A percentile compares a stretch with the other conserved stretches of the same genome.
Evolutionary conservation across 345 rosid genomes (phyloP).

Genomic region (Syzygium jambos): DNA sequence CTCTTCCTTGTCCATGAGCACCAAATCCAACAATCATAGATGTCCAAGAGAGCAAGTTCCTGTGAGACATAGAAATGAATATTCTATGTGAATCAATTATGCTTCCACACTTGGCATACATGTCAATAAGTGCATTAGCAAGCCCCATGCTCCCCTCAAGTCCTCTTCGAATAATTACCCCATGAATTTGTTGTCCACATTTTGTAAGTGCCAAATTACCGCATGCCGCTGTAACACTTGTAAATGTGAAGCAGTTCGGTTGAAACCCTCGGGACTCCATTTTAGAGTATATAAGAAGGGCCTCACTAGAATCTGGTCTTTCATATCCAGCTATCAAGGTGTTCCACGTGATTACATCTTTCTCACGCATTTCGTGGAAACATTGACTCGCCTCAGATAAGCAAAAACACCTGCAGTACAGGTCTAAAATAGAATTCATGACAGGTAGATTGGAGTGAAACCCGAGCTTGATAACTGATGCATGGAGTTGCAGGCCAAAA

Average conservation of each 20-base stretch:
- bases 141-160: slow-evolving; percentile 41
- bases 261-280: slow-evolving; percentile 57
- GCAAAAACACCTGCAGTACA: slow-evolving; percentile 77
- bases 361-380: slow-evolving; percentile 66
- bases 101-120: slow-evolving; percentile 91
- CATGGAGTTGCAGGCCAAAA: slow-evolving; percentile 65
- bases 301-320: slow-evolving; percentile 38
- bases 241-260: slow-evolving; percentile 75
- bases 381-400: slow-evolving; percentile 46
- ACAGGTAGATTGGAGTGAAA: slow-evolving; percentile 64
- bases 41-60: slow-evolving; percentile 79
- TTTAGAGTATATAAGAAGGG: slow-evolving; percentile 46
- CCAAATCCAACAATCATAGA: slow-evolving; percentile 96
- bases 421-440: slow-evolving; percentile 77
- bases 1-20: slow-evolving; percentile 64
- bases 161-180: slow-evolving; percentile 49
- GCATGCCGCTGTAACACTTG: slow-evolving; percentile 66
- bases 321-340: slow-evolving; percentile 72
- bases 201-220: slow-evolving; percentile 56
- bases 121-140: slow-evolving; percentile 71
- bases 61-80: slow-evolving; percentile 37
- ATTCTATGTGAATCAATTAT: slow-evolving; percentile 43
- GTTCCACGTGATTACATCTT: slow-evolving; percentile 80
- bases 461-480: slow-evolving; percentile 46
- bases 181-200: slow-evolving; percentile 86